Evolutionary conservation across 192 early-diverging fungal species (phyloP).

Genomic region (Powellomyces hirtus): DNA sequence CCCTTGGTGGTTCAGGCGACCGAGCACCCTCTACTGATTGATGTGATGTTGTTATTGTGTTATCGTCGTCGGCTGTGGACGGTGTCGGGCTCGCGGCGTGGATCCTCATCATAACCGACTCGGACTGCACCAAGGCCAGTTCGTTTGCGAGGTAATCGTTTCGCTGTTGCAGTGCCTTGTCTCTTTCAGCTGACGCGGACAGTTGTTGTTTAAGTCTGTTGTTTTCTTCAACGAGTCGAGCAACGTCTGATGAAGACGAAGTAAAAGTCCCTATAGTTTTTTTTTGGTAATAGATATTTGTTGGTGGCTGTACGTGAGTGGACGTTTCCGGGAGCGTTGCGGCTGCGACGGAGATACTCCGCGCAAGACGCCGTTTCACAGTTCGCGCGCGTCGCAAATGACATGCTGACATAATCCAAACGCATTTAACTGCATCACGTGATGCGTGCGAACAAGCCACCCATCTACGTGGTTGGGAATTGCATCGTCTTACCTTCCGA

Average conservation of each 20-base stretch:
- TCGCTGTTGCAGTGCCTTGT: not conserved
- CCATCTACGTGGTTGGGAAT: not conserved
- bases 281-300: not conserved
- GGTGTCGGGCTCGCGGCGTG: constrained; percentile 2
- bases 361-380: no score
- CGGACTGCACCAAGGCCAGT: constrained; percentile 15
- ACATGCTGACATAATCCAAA: no score
- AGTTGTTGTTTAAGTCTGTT: not conserved
- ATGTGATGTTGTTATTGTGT: no score
- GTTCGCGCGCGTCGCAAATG: no score
- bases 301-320: no score
- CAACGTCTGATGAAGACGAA: not conserved
- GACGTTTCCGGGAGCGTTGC: no score
- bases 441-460: not conserved
- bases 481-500: not conserved
- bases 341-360: no score
- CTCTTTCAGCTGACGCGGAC: not conserved
- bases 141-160: constrained; percentile 23
- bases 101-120: not conserved
- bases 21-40: no score
- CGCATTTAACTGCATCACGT: not conserved
- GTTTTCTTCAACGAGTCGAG: not conserved
- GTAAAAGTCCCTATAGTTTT: not conserved
- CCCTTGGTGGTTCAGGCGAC: no score
- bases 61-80: not conserved